Evolutionary conservation across 805 yeast species (phyloP), one percentile per base, ranked within the genome.

Genomic region (Tetrapisispora arboricola): DNA sequence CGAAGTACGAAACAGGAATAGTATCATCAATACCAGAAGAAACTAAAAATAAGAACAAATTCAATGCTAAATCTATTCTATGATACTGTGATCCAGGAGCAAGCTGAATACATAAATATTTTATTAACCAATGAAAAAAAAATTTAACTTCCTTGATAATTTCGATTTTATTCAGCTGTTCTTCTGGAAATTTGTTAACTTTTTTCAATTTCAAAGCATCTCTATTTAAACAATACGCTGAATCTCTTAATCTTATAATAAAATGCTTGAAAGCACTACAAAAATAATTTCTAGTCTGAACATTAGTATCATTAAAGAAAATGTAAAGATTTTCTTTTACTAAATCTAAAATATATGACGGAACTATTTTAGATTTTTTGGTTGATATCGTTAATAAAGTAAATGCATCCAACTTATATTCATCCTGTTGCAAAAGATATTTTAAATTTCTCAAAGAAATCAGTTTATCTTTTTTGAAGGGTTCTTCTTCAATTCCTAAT

Each of bases 241-340:
- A 82, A 40, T 81, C 92, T 48, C 83, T 70, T 15, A 84, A 59
- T 49, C 96, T 67, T 22, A 70, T 58, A 11, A 85, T 54, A 47
- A 87, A 78, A 42, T 71, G 75, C 41, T 80, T 71, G 42, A 87
- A 60, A 15, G 75, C 53, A 3, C 90, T 77, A 21, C 68, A 66
- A 39, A 84, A 75, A 35, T 75, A 78, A 47, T 78, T 79, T 53
- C 96, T 67, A 1, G 74, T 67, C 45, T 82, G 88, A 13, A 84
- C 68, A 42, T 80, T 76, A 16, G 73, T 66, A 44, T 84, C 94
- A n/a, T 72, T 66, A 43, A 81, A 70, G 45, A 79, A 68, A 4
- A 71, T 60, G 24, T 72, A 73, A 4, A 80, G 51, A 24, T 70
- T 61, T 0, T 64, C 54, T 29, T 59, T 49, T 0, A 87, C 48